A percentile compares a stretch with the other conserved stretches of the same genome.
Evolutionary conservation across 2,329 filamentous ascomycete genomes (phyloP).

Genomic region (Fusarium equiseti): DNA sequence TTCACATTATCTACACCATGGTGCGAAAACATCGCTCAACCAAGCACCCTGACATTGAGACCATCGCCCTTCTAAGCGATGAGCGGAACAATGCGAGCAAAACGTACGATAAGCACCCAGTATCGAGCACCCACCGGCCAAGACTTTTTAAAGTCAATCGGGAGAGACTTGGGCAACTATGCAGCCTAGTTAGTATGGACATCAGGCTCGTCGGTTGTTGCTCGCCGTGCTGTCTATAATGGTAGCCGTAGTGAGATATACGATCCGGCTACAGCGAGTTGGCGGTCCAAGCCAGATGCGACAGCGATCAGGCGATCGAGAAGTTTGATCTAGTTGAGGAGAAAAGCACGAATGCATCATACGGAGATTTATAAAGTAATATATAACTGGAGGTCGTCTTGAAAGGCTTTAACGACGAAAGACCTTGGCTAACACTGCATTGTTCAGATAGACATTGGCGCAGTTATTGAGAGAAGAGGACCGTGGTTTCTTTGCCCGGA

Average conservation of each 20-base stretch:
- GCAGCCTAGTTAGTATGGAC: conserved; percentile 67
- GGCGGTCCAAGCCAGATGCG: no score
- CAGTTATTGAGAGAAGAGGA: neutral
- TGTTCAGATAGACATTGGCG: neutral
- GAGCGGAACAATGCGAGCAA: conserved; percentile 66
- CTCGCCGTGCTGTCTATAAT: conserved; percentile 61
- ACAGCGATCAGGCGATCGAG: no score
- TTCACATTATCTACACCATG: neutral
- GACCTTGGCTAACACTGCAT: neutral
- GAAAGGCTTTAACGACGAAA: neutral
- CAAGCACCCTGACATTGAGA: conserved; percentile 54
- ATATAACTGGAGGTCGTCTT: neutral
- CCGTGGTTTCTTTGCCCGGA: neutral
- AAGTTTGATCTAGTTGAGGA: no score
- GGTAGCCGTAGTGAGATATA: neutral
- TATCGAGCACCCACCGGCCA: conserved; percentile 61
- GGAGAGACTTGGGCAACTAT: conserved; percentile 59
- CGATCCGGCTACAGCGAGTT: neutral
- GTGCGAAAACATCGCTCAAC: conserved; percentile 3
- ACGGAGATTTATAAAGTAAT: neutral
- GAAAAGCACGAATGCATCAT: neutral
- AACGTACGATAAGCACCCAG: conserved; percentile 57
- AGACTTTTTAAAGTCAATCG: neutral
- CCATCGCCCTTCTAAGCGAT: conserved; percentile 65
- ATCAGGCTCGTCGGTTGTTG: conserved; percentile 65